phyloP scores from a whole-genome alignment of 2,329 filamentous ascomycete species.

The Curvularia hawaiiensis region DNA sequence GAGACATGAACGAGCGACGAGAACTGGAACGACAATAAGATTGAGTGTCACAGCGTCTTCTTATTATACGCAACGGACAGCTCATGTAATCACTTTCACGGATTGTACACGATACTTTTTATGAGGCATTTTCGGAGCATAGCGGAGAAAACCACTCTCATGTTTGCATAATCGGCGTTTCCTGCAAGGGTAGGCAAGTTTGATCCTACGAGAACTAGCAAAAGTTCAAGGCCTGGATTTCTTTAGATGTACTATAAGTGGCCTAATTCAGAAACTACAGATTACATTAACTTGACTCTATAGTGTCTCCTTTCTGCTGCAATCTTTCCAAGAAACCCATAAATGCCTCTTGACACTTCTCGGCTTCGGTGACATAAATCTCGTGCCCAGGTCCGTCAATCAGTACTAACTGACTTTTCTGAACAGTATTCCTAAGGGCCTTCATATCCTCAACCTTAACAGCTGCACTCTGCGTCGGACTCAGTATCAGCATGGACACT shows the following conservation, averaged over 20 bases:
- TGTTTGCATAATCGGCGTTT: constrained; percentile 15
- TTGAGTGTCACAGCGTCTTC: neutral
- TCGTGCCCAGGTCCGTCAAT: constrained; percentile 42
- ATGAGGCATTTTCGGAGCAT: constrained; percentile 13
- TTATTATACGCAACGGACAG: neutral
- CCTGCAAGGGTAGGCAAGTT: constrained; percentile 2
- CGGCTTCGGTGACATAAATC: constrained; percentile 42
- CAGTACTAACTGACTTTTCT: constrained; percentile 29
- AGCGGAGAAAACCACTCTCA: constrained; percentile 8
- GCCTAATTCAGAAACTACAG: neutral
- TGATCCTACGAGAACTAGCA: neutral
- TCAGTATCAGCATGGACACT: constrained; percentile 41
- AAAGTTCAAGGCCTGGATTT: neutral
- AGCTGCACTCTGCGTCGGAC: constrained; percentile 43
- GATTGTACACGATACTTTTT: constrained; percentile 11
- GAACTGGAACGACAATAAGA: constrained; percentile 27
- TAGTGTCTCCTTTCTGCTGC: neutral
- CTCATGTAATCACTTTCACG: constrained; percentile 1
- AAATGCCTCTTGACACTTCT: constrained; percentile 33
- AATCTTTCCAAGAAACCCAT: constrained; percentile 44
- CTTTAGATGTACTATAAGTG: neutral
- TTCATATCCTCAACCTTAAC: constrained; percentile 38
- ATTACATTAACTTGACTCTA: neutral
- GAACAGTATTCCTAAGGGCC: constrained; percentile 22
- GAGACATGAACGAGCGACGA: constrained; percentile 70